Evolutionary conservation across 1,284 basidiomycete species (phyloP), one percentile per base, ranked within the genome.

Genomic region (Mycosarcoma mackinlayi): DNA sequence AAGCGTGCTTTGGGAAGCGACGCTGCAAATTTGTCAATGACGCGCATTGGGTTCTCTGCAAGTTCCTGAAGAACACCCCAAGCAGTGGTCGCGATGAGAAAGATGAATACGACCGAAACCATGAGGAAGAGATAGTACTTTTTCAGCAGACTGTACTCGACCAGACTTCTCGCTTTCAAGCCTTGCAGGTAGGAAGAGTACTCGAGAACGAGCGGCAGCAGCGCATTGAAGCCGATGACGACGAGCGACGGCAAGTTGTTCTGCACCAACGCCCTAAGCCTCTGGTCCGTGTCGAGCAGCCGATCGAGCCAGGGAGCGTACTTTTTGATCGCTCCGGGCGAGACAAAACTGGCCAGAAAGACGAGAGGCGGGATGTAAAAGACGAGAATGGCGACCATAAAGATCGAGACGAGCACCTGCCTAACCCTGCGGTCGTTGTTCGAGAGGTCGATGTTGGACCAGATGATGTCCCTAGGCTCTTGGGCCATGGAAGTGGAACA

Each of bases 401-500:
- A 86, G 11, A 88, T 84, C 30, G 87, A 59, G 24, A 83, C 79
- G 21, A 81, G 49, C 4, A 77, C 52, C 44, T 81, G 73, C 10
- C 80, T 71, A 3, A 77, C 51, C 28, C 78, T 57, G 19, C 77
- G 59, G 27, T 79, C 78, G 52, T 60, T 69, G 84, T 30, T 86
- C 81, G 4, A 86, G 84, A 0, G 90, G 87, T 57, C 90, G 84
- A 98, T 90, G 76, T 93, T 94, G 38, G 88, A 86, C 96, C 95
- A 98, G 18, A 97, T 89, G 58, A 98, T 92, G 82, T 98, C 95
- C 40, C 95, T 88, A 9, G 95, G 95, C 81, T 98, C 95, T 0
- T 94, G 94, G 0, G 95, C 94, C 73, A 78, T 77, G 14, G 53
- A 52, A 0, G 80, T 79, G 0, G 54, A 37, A 40, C 73, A 77